A percentile compares a stretch with the other conserved stretches of the same genome.
Conservation (phyloP, 2,329 filamentous ascomycete genomes). For the Colletotrichum graminicola region DNA sequence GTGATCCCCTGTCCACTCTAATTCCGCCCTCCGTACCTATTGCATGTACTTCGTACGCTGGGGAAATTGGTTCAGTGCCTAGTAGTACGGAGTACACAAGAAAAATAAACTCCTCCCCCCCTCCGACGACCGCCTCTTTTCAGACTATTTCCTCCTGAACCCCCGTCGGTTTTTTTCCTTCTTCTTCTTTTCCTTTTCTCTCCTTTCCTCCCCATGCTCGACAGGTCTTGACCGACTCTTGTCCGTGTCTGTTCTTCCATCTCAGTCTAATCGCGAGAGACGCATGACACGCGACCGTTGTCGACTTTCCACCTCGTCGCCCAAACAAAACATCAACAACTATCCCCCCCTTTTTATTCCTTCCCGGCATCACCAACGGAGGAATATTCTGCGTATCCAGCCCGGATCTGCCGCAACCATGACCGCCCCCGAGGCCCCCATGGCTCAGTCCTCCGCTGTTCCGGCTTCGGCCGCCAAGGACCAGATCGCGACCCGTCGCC, state of each 20-base stretch:
- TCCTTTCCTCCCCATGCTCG: slow-evolving; percentile 1
- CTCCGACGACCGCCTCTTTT: slow-evolving; percentile 33
- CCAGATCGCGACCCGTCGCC: slow-evolving; percentile 35
- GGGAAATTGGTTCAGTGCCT: not conserved
- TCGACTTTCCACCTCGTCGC: not conserved
- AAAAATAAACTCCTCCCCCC: slow-evolving; percentile 15
- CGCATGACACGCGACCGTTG: not conserved
- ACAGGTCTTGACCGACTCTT: slow-evolving; percentile 21
- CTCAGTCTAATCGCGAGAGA: not conserved
- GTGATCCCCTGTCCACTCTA: slow-evolving; percentile 27
- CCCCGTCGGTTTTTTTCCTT: not conserved
- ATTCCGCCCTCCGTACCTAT: too few species aligned
- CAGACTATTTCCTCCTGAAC: slow-evolving; percentile 13
- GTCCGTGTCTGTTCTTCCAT: slow-evolving; percentile 7
- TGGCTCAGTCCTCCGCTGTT: slow-evolving; percentile 23
- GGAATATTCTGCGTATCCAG: not conserved
- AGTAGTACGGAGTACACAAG: slow-evolving; percentile 26
- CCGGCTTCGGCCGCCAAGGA: slow-evolving; percentile 27
- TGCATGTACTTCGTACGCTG: too few species aligned
- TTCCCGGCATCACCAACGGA: not conserved
- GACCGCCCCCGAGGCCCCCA: slow-evolving; percentile 36
- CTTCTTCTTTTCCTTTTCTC: not conserved
- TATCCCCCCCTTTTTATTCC: not conserved
- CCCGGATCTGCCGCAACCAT: slow-evolving; percentile 14
- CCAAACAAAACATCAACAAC: not conserved